Evolutionary conservation across 2,329 filamentous ascomycete genomes (phyloP).

Genomic region (Escovopsis sp.): DNA sequence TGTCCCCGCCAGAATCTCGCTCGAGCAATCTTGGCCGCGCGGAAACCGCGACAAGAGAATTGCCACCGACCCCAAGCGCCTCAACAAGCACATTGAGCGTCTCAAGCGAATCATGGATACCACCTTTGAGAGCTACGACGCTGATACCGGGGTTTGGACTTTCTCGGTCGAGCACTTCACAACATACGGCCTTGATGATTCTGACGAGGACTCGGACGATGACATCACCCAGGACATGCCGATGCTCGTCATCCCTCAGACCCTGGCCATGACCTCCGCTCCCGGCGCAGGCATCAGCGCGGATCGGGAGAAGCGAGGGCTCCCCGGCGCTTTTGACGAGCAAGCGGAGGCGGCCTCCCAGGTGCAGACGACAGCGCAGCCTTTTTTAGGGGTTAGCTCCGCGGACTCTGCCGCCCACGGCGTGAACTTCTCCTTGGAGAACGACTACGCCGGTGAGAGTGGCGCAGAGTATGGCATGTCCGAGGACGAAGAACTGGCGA

Average conservation of each 20-base stretch:
- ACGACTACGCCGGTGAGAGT: slow-evolving; percentile 40
- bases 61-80: slow-evolving; percentile 42
- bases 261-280: slow-evolving; percentile 10
- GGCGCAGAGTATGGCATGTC: slow-evolving; percentile 66
- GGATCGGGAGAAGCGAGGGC: slow-evolving; percentile 35
- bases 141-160: slow-evolving; percentile 69
- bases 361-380: slow-evolving; percentile 42
- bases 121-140: slow-evolving; percentile 66
- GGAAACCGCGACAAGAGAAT: slow-evolving; percentile 39
- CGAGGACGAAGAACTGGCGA: slow-evolving; percentile 60
- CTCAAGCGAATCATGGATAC: slow-evolving; percentile 70
- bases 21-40: slow-evolving; percentile 89
- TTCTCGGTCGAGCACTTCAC: slow-evolving; percentile 96
- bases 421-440: slow-evolving; percentile 44
- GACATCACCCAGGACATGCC: slow-evolving; percentile 21
- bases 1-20: slow-evolving; percentile 71
- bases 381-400: slow-evolving; percentile 92
- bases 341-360: slow-evolving; percentile 40
- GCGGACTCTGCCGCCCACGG: slow-evolving; percentile 59
- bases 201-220: slow-evolving; percentile 55
- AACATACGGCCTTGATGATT: slow-evolving; percentile 77
- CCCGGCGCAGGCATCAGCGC: slow-evolving; percentile 27
- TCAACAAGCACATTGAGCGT: slow-evolving; percentile 70
- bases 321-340: slow-evolving; percentile 73
- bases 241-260: slow-evolving; percentile 5